These are phyloP conservation scores for Amanita polypyramis DNA, from an alignment of 768 basidiomycete species.

Conservation along the genomic window DNA sequence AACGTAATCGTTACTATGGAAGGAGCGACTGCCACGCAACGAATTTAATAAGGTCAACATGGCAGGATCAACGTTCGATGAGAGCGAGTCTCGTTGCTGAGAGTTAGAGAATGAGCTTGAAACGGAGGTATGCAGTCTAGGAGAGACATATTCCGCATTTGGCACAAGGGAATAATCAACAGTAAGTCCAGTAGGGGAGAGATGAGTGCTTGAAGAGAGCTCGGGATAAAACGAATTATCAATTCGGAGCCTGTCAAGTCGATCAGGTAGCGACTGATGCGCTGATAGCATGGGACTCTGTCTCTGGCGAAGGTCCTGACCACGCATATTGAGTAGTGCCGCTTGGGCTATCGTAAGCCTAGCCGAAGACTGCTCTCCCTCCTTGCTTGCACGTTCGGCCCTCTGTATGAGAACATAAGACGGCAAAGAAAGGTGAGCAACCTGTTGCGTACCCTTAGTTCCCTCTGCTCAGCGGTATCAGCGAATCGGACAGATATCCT, in stretches of 20 bases:
- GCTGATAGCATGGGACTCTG: conserved; percentile 15
- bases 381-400: conserved; percentile 46
- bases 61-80: conserved; percentile 20
- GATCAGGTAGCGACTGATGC: conserved; percentile 8
- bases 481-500: conserved; percentile 75
- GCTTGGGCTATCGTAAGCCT: conserved; percentile 73
- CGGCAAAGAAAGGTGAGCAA: conserved; percentile 3
- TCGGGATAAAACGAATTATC: conserved; percentile 13
- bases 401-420: conserved; percentile 29
- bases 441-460: conserved; percentile 47
- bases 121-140: conserved; percentile 1
- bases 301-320: conserved; percentile 39
- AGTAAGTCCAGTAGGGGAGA: conserved; percentile 17
- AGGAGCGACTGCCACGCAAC: conserved; percentile 16
- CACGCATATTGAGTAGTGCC: conserved; percentile 63
- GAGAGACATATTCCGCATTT: conserved; percentile 11
- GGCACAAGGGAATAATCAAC: conserved; percentile 31
- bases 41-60: conserved; percentile 30
- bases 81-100: conserved; percentile 1
- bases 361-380: conserved; percentile 52
- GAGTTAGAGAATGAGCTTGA: background rate
- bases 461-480: conserved; percentile 68
- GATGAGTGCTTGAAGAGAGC: conserved; percentile 16
- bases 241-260: background rate
- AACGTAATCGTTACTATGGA: conserved; percentile 10